Conservation (phyloP, 768 basidiomycete genomes). For the Trametes villosa region DNA sequence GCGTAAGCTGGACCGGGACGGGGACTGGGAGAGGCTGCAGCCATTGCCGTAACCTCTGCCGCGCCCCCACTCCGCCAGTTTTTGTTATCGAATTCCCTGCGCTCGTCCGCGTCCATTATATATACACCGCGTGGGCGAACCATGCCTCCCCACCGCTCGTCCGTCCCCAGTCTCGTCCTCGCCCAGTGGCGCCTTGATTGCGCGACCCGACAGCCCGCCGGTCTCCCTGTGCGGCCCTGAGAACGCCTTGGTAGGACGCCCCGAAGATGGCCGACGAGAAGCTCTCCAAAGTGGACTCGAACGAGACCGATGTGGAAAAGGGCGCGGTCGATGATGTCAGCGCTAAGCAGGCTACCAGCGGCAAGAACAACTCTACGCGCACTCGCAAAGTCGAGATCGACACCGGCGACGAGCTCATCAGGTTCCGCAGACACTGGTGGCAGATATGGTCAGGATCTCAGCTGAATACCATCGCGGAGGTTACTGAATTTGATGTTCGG, state of each 20-base stretch:
- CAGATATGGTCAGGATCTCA: constrained; percentile 67
- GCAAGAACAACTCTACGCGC: not conserved
- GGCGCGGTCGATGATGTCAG: constrained; percentile 9
- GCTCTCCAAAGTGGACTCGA: constrained; percentile 12
- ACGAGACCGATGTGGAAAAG: constrained; percentile 19
- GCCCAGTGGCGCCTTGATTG: too few species aligned
- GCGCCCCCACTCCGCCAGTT: not conserved
- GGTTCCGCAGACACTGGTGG: constrained; percentile 54
- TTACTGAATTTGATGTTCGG: not conserved
- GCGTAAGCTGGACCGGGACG: not conserved
- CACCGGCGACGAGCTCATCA: constrained; percentile 37
- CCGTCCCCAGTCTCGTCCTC: not conserved
- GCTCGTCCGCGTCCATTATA: not conserved
- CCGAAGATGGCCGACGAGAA: constrained; percentile 11
- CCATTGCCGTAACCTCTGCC: not conserved
- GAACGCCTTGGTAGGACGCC: too few species aligned
- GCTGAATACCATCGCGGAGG: too few species aligned
- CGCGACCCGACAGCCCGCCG: too few species aligned
- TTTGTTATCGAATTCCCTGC: not conserved
- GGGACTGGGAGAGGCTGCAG: not conserved
- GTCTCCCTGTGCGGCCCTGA: too few species aligned
- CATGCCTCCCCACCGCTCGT: not conserved
- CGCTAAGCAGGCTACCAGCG: not conserved
- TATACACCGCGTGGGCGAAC: not conserved
- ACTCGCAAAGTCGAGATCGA: constrained; percentile 31